Conservation (phyloP, 139 green algal species). For the Coelastrella sp. region DNA sequence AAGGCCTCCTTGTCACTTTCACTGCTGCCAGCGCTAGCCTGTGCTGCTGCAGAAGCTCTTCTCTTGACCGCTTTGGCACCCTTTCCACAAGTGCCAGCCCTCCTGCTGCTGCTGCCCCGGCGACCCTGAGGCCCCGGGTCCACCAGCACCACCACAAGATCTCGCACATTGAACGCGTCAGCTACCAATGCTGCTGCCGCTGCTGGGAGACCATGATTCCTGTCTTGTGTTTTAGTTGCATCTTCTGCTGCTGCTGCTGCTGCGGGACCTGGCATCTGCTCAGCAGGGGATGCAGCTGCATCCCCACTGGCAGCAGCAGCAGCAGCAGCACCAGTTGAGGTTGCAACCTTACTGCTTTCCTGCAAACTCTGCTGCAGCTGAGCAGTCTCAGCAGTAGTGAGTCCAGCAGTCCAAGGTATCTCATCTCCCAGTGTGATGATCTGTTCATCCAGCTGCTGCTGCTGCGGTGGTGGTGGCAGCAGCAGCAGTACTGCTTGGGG, state of each 20-base stretch:
- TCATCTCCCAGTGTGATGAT: background rate
- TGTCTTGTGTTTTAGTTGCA: background rate
- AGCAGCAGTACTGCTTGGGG: constrained; percentile 59
- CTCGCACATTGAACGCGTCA: background rate
- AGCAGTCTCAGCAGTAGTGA: background rate
- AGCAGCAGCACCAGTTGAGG: background rate
- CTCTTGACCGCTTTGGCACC: background rate
- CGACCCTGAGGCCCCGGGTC: constrained; percentile 12
- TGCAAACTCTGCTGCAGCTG: constrained; percentile 16
- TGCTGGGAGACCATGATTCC: background rate
- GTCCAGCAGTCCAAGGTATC: constrained; percentile 30
- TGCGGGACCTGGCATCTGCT: background rate
- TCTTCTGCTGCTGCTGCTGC: background rate
- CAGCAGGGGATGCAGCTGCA: background rate
- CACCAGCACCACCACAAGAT: constrained; percentile 19
- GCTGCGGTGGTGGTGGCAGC: constrained; percentile 25
- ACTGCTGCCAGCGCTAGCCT: too few species aligned
- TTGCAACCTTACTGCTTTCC: background rate
- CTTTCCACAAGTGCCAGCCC: background rate
- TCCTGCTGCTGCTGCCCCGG: background rate
- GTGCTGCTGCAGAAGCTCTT: background rate
- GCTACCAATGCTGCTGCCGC: background rate
- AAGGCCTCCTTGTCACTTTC: too few species aligned
- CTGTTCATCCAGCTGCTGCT: background rate
- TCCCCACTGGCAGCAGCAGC: background rate